Base-by-base conservation (phyloP, 768 basidiomycete genomes). In the Psilocybe subaeruginosa region DNA sequence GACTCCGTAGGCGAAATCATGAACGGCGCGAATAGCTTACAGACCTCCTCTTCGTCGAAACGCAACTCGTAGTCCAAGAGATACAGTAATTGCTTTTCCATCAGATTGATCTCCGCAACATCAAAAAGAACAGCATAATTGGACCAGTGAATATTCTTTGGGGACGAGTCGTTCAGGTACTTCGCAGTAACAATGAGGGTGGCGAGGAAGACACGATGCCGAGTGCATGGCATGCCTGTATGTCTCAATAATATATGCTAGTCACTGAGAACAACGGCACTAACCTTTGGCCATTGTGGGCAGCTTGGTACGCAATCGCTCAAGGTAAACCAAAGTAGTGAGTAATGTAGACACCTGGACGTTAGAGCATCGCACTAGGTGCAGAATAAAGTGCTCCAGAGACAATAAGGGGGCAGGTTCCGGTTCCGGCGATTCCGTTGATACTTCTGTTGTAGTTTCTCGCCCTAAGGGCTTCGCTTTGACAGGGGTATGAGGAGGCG, bases 81-180 rank as follows among this genome's bases (percentile, higher is more conserved):
- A 74, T 85, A 90, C 56, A 99, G 87, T 30, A 99, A 85, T 77
- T 99, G 95, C 77, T 89, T 92, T 79, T 99, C 97, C 97, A 99
- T 99, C 63, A 96, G 82, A 75, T 96, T 97, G 74, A 98, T 88
- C 78, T 93, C 92, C 9, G 79, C 74, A 54, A 87, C 77, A 71
- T 91, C 87, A 78, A 93, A 96, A 64, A 92, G 69, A 46, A 80
- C 78, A 16, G 88, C 90, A 72, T 95, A 93, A 51, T 77, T 77
- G 58, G 89, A 85, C 97, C 97, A 99, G 79, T 97, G 92, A 73
- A 84, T 83, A 79, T 98, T 99, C 83, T 95, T 97, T 3, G 93
- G 93, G 48, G 91, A 90, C n/a, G 91, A 91, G 75, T 96, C 94
- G 75, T 99, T 97, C 71, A 98, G 87, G 75, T 98, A 98, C 78